Evolutionary conservation across 2,329 filamentous ascomycete genomes (phyloP).

Genomic region (Aureobasidium sp.): DNA sequence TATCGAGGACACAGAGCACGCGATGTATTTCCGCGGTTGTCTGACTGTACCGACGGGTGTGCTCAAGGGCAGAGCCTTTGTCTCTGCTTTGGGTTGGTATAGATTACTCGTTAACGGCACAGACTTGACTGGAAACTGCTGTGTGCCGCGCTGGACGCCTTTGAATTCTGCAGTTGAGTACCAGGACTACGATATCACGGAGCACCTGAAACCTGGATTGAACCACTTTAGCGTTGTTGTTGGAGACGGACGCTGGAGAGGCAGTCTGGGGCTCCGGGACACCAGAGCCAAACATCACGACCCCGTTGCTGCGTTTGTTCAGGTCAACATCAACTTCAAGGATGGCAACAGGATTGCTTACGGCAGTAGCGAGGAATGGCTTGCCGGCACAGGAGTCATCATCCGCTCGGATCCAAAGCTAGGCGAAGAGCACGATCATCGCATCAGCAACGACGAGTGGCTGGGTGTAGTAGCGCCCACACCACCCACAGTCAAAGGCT

Average conservation of each 20-base stretch:
- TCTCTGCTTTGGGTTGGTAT: slow-evolving; percentile 10
- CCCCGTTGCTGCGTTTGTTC: background rate
- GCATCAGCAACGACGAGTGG: slow-evolving; percentile 7
- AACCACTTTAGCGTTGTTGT: slow-evolving; percentile 12
- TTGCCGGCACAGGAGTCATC: slow-evolving; percentile 4
- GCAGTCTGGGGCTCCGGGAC: background rate
- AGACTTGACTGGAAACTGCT: slow-evolving; percentile 7
- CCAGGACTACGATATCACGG: slow-evolving; percentile 9
- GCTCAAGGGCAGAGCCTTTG: slow-evolving; percentile 6
- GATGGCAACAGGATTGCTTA: slow-evolving; percentile 8
- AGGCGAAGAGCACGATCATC: slow-evolving; percentile 4
- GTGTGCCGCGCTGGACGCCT: slow-evolving; percentile 10
- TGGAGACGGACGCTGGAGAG: slow-evolving; percentile 10
- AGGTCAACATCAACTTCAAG: slow-evolving; percentile 8
- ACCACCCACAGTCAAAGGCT: background rate
- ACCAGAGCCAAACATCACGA: slow-evolving; percentile 8
- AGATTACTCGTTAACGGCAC: slow-evolving; percentile 2
- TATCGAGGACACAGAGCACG: slow-evolving; percentile 7
- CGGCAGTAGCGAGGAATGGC: slow-evolving; percentile 7
- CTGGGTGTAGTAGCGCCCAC: background rate
- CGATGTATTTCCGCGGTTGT: slow-evolving; percentile 7
- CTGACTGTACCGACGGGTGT: background rate
- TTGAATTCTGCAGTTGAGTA: slow-evolving; percentile 6
- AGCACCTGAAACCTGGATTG: background rate
- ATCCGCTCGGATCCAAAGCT: slow-evolving; percentile 3